Evolutionary conservation across 345 rosid species (phyloP).

Genomic region (Corchorus olitorius): DNA sequence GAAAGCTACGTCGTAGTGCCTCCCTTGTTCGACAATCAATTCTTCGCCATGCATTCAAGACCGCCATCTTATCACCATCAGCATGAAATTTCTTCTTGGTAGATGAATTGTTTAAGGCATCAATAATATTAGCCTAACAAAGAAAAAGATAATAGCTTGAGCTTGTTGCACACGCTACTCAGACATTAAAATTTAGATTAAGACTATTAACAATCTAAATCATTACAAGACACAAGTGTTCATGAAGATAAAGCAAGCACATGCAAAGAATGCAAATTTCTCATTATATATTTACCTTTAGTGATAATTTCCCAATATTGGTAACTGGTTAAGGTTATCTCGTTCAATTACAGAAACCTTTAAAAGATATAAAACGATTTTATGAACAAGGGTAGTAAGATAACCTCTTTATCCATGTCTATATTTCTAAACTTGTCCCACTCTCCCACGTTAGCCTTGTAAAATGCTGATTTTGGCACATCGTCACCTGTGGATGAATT

Average conservation of each 20-base stretch:
- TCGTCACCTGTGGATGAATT: slow-evolving; percentile 65
- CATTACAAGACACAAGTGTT: neutral
- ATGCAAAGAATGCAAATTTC: neutral
- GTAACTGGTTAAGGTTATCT: slow-evolving; percentile 3
- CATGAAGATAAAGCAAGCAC: neutral
- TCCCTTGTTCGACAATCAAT: slow-evolving; percentile 84
- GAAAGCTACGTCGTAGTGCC: slow-evolving; percentile 87
- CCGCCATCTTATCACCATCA: slow-evolving; percentile 69
- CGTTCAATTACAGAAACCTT: slow-evolving; percentile 8
- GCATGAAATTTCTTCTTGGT: slow-evolving; percentile 52
- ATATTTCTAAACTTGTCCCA: slow-evolving; percentile 94
- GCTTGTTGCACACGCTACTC: neutral
- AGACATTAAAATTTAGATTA: neutral
- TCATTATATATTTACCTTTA: neutral
- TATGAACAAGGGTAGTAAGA: slow-evolving; percentile 25
- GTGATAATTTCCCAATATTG: neutral
- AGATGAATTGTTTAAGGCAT: slow-evolving; percentile 41
- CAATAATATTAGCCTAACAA: slow-evolving; percentile 67
- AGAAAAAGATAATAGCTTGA: slow-evolving; percentile 15
- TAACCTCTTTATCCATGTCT: slow-evolving; percentile 98
- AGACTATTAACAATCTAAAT: neutral
- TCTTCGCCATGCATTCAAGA: slow-evolving; percentile 81
- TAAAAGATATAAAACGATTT: slow-evolving; percentile 17
- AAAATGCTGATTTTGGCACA: slow-evolving; percentile 80
- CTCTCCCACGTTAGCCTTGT: slow-evolving; percentile 67